A percentile compares a stretch with the other conserved stretches of the same genome.
These are phyloP conservation scores for Gentiana straminea DNA, from an alignment of 257 asterid genomes.

Conservation along the genomic window DNA sequence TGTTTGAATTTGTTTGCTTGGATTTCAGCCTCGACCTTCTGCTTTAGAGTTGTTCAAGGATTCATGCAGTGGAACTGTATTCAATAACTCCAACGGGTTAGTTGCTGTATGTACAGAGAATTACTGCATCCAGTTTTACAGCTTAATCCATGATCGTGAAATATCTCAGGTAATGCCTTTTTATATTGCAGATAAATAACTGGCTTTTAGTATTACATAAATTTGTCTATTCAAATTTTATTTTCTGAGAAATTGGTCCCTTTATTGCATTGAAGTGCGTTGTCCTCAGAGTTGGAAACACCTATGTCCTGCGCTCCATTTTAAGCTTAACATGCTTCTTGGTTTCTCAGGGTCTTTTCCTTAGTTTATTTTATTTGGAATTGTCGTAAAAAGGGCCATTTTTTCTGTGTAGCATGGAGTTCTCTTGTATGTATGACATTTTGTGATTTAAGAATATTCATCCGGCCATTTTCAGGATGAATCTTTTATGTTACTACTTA, in stretches of 20 bases:
- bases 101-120: constrained; percentile 78
- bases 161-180: constrained; percentile 58
- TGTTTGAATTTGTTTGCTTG: constrained; percentile 2
- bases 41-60: constrained; percentile 33
- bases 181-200: neutral
- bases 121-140: constrained; percentile 72
- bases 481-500: neutral
- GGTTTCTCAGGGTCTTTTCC: neutral
- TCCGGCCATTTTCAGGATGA: constrained; percentile 25
- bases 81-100: constrained; percentile 47
- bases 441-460: neutral
- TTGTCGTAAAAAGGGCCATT: neutral
- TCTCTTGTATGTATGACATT: neutral
- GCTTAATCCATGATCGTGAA: constrained; percentile 79
- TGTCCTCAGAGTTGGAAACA: neutral
- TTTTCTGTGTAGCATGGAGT: neutral
- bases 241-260: too few relatives aligned
- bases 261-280: neutral
- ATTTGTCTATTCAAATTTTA: neutral
- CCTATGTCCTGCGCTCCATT: neutral
- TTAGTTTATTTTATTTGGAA: neutral
- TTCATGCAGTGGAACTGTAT: constrained; percentile 33
- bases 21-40: constrained; percentile 65
- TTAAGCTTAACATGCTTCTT: too few relatives aligned
- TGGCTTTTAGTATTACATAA: neutral